Evolutionary conservation across 2,329 filamentous ascomycete genomes (phyloP).

Genomic region (Cladosporium sp.): DNA sequence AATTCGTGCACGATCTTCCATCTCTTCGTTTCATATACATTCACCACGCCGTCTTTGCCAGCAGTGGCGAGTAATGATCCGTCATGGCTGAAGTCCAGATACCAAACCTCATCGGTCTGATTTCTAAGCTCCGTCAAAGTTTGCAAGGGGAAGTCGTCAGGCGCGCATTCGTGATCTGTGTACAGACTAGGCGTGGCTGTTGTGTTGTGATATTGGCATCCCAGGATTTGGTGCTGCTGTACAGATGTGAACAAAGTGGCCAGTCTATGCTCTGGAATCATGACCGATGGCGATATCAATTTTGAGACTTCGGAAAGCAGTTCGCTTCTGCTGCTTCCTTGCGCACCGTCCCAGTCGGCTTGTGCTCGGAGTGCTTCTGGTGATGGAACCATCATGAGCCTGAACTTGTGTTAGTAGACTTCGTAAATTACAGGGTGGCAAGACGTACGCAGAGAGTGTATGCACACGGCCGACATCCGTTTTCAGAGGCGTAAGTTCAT

Average conservation of each 20-base stretch:
- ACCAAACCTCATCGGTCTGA: slow-evolving; percentile 84
- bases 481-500: slow-evolving; percentile 81
- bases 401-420: slow-evolving; percentile 30
- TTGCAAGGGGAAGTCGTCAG: slow-evolving; percentile 71
- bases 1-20: slow-evolving; percentile 59
- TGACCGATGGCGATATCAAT: slow-evolving; percentile 91
- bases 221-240: slow-evolving; percentile 76
- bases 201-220: slow-evolving; percentile 86
- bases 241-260: slow-evolving; percentile 77
- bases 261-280: slow-evolving; percentile 90
- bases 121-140: slow-evolving; percentile 66
- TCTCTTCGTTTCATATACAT: slow-evolving; percentile 74
- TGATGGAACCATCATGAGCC: slow-evolving; percentile 83
- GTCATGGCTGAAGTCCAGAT: slow-evolving; percentile 83
- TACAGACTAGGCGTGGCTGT: slow-evolving; percentile 77
- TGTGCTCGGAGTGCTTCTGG: slow-evolving; percentile 70
- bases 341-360: slow-evolving; percentile 80
- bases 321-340: slow-evolving; percentile 66
- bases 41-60: slow-evolving; percentile 67
- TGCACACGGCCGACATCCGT: slow-evolving; percentile 75
- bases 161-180: slow-evolving; percentile 80
- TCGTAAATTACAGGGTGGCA: too few relatives aligned
- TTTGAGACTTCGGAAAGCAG: slow-evolving; percentile 79
- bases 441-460: slow-evolving; percentile 65
- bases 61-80: slow-evolving; percentile 79